Evolutionary conservation across 495 filamentous ascomycete genomes (phyloP), one percentile per base, ranked within the genome.

Genomic region (Aspergillus sclerotioniger): DNA sequence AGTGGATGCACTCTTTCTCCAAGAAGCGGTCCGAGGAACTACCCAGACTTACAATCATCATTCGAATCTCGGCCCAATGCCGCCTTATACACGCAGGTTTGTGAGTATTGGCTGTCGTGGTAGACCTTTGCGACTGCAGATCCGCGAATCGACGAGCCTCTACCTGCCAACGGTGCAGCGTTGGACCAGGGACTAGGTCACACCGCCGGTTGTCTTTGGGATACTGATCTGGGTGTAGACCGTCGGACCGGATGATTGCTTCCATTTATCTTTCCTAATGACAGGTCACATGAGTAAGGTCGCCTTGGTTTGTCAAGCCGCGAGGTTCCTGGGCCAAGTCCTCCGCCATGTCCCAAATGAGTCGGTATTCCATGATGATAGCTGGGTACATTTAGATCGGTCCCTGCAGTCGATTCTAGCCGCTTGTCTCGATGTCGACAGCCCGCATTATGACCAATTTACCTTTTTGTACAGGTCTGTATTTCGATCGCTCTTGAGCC

Each of bases 1-100:
- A 31, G 32, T 80, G 79, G 80, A 76, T 83, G 69, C 80, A 80
- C 15, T 72, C 82, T 46, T 62, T 83, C 25, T 82, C 79, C 1
- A 71, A 71, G 51, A 82, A 78, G 58, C 68, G 77, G 3, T 70
- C 81, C 52, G 63, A 67, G 51, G 64, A 59, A 13, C 20, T 61
- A n/a, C n/a, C n/a, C n/a, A 12, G 46, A 65, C 35, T 50, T 72
- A 16, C 60, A 20, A n/a, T 58, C 63, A 0, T 61, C 59, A 49
- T 62, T 58, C 25, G 61, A 61, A 41, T 57, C 53, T 32, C 62
- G 56, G 46, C 66, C 80, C 0, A 80, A 84, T 49, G 58, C 78
- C 53, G 9, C 5, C 13, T 1, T 41, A 13, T 13, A 5, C 20
- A 35, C 46, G 37, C 25, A 75, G 76, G 15, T 66, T 66, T 35